Base-by-base conservation (phyloP, 2,329 filamentous ascomycete genomes). In the Atkinsonella hypoxylon region DNA sequence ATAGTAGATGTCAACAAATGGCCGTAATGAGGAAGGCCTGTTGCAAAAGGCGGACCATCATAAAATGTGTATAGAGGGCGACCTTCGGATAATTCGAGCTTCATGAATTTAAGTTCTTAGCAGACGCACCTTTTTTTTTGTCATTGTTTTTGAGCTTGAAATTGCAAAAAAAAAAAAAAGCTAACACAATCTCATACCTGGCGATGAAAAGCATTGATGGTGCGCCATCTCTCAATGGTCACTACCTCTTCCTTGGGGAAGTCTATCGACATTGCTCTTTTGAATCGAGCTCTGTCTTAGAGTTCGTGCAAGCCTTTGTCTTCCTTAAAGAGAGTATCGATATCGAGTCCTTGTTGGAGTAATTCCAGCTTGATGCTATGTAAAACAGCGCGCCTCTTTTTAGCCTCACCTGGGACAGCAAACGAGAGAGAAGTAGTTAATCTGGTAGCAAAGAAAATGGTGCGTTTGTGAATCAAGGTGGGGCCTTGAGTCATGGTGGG, bases 41-140 rank as follows among this genome's bases (percentile, higher is more conserved):
- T 95, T 64, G 82, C 83, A 64, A 89, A 89, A 5, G 85, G 85
- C 51, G 85, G 85, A 11, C 87, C 87, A 76, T 91, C 87, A 73
- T 96, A 97, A 72, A 98, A 98, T 51, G 89, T 95, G 66, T 95
- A 98, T 49, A 82, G 85, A 56, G 86, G 81, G 55, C 83, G 81
- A 57, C 86, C 87, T 67, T 87, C 79, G 11, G 90, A 93, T 54
- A 97, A 80, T 70, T 93, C 86, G 55, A 83, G 69, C 73, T 81
- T 48, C 36, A 20, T 11, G n/a, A 40, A 46, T 20, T 48, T 46
- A 51, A 53, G 31, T 12, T 26, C 22, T 49, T 36, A 51, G 40
- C 43, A 18, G 30, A 30, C 26, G 4, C 8, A 39, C 8, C 5
- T 36, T 36, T 36, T 36, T 10, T 26, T 26, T 26, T 11, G 36